Conservation (phyloP, 2,329 filamentous ascomycete genomes). For the Sodiomyces alkalinus region DNA sequence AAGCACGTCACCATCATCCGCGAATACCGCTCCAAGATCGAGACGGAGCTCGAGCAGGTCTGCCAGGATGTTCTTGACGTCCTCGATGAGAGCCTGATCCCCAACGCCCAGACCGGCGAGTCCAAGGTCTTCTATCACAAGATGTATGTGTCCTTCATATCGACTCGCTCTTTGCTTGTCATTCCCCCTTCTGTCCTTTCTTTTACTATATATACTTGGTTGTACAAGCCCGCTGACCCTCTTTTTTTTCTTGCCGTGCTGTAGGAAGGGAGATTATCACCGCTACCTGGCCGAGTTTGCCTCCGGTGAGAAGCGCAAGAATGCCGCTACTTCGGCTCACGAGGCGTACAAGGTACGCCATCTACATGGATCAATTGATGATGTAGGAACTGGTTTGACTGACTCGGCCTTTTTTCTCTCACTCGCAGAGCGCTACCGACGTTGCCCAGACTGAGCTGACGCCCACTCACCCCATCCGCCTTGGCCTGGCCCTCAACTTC, state of each 20-base stretch:
- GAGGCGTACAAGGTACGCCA: constrained; percentile 91
- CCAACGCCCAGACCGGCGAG: constrained; percentile 90
- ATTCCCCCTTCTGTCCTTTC: not conserved
- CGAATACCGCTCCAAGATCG: constrained; percentile 97
- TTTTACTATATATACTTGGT: not conserved
- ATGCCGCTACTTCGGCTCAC: constrained; percentile 70
- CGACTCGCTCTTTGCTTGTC: too few relatives aligned
- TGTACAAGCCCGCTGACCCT: constrained; percentile 1
- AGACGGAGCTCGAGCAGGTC: constrained; percentile 91
- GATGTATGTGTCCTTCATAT: constrained; percentile 61
- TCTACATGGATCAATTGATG: not conserved
- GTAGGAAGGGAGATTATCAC: constrained; percentile 94
- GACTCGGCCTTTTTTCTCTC: constrained; percentile 5
- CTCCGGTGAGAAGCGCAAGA: constrained; percentile 82
- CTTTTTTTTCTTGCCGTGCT: constrained; percentile 7
- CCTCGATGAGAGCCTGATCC: constrained; percentile 83
- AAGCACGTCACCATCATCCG: constrained; percentile 90
- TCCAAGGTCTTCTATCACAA: constrained; percentile 99
- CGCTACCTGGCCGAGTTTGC: constrained; percentile 91
- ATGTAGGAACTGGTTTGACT: not conserved
- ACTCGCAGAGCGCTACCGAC: constrained; percentile 74
- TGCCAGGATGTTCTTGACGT: constrained; percentile 97
- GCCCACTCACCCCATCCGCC: constrained; percentile 93
- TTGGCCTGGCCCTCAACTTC: constrained; percentile 96
- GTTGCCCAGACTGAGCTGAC: constrained; percentile 96